phyloP scores from a whole-genome alignment of 129 eudicot species.

The Tagetes patula region DNA sequence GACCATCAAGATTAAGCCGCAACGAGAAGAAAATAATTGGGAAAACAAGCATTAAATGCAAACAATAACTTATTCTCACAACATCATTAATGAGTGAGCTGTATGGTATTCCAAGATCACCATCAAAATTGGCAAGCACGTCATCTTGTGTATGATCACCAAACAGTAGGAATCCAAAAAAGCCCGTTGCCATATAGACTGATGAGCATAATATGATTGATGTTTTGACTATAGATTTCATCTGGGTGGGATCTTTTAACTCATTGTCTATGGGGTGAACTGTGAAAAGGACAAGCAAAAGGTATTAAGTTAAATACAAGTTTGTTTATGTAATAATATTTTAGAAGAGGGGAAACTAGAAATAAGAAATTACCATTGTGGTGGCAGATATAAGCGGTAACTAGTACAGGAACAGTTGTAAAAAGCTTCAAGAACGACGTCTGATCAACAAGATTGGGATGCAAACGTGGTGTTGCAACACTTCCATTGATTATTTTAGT shows the following conservation, averaged over 20 bases:
- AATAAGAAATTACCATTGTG: constrained; percentile 56
- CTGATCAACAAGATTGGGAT: constrained; percentile 60
- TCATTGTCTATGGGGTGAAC: constrained; percentile 95
- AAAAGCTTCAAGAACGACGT: constrained; percentile 91
- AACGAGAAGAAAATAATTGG: constrained; percentile 85
- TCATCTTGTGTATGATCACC: constrained; percentile 81
- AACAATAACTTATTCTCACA: constrained; percentile 79
- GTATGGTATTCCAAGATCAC: constrained; percentile 77
- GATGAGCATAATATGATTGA: constrained; percentile 68
- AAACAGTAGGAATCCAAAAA: constrained; percentile 81
- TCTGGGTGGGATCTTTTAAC: constrained; percentile 67
- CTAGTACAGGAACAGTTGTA: constrained; percentile 83
- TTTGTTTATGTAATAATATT: background rate
- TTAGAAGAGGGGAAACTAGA: background rate
- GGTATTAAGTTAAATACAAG: background rate
- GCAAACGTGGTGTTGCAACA: constrained; percentile 68
- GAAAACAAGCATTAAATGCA: constrained; percentile 92
- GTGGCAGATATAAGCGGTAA: constrained; percentile 91
- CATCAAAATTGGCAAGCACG: constrained; percentile 88
- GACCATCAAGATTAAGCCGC: constrained; percentile 80
- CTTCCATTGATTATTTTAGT: constrained; percentile 62
- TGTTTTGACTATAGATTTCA: constrained; percentile 76
- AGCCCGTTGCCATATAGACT: constrained; percentile 78
- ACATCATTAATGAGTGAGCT: constrained; percentile 68
- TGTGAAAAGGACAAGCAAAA: constrained; percentile 33